Percentiles rank a stretch among this genome's conserved stretches.
These are phyloP conservation scores for Shiraia sp. DNA, from an alignment of 2,329 filamentous ascomycete genomes.

Conservation along the genomic window DNA sequence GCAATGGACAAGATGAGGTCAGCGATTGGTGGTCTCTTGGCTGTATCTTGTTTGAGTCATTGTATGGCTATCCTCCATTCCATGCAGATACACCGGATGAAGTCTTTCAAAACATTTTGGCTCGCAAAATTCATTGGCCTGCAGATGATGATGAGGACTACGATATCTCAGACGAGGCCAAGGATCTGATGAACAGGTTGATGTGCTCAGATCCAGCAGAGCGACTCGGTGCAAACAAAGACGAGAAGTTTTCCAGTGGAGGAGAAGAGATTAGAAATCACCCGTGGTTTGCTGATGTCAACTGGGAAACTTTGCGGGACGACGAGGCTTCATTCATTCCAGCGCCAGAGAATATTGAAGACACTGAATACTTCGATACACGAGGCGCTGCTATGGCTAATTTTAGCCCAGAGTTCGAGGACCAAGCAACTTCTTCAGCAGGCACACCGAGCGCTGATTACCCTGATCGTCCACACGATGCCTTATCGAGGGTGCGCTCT, in stretches of 20 bases:
- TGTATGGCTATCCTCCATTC: conserved; percentile 92
- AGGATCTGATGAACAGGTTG: conserved; percentile 90
- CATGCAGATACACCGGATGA: conserved; percentile 87
- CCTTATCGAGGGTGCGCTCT: conserved; percentile 82
- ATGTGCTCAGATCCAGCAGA: conserved; percentile 82
- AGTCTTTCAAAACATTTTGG: conserved; percentile 95
- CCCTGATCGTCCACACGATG: conserved; percentile 89
- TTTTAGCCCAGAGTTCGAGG: conserved; percentile 93
- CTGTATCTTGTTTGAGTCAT: conserved; percentile 94
- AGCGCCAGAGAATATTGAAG: conserved; percentile 88
- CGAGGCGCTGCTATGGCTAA: conserved; percentile 89
- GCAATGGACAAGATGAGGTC: conserved; percentile 92
- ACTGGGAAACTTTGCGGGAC: conserved; percentile 89
- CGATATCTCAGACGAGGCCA: conserved; percentile 78
- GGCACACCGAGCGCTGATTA: conserved; percentile 75
- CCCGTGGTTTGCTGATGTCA: conserved; percentile 83
- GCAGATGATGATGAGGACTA: conserved; percentile 78
- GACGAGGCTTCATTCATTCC: conserved; percentile 97
- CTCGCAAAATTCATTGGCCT: conserved; percentile 89
- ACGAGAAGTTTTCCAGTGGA: conserved; percentile 80
- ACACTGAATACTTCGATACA: conserved; percentile 96
- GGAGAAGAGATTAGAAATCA: conserved; percentile 91
- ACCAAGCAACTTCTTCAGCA: conserved; percentile 76
- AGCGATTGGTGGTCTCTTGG: conserved; percentile 99
- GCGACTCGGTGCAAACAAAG: conserved; percentile 81